Base-by-base conservation (phyloP, 2,329 filamentous ascomycete genomes). In the Madurella fahalii region DNA sequence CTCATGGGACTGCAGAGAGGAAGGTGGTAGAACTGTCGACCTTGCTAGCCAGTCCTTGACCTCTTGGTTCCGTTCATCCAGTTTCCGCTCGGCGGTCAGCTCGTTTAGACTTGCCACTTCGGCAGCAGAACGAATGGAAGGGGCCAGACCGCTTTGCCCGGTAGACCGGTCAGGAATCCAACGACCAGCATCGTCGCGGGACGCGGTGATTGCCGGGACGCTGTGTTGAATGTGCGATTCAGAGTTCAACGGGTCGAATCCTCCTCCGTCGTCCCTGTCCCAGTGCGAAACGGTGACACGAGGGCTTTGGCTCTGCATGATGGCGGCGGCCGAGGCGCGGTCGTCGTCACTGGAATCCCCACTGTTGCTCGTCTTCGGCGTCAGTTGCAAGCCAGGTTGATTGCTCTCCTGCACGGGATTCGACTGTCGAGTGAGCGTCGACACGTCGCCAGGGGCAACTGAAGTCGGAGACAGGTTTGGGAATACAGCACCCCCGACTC, bases 281-380 rank as follows among this genome's bases (percentile, higher is more conserved):
- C 78, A 83, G 58, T 80, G 69, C 1, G 81, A 83, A 46, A 83
- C 77, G 5, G 76, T 81, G 17, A 84, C 77, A 30, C 74, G 74
- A 7, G 81, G 80, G 62, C 81, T 83, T 56, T 73, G 75, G 17
- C 69, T 65, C 32, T 71, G 66, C 74, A 79, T 79, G 50, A 69
- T 63, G 47, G 71, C 62, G 9, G 70, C 63, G 43, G 68, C 67
- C 2, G 72, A 69, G 4, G 68, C 72, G 37, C 74, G 62, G 41
- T 72, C 73, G 63, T 79, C 79, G 63, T 81, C 78, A 56, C 77
- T 79, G 4, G 80, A 78, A 50, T 69, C 72, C 46, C 73, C 74
- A 59, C 74, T 80, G 55, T 71, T 75, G 61, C 74, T 77, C 16
- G 75, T 75, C 46, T 76, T 74, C 4, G 78, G 77, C 1, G 79